Conservation (phyloP, 2,329 filamentous ascomycete genomes). For the Trichoderma citrinoviride region DNA sequence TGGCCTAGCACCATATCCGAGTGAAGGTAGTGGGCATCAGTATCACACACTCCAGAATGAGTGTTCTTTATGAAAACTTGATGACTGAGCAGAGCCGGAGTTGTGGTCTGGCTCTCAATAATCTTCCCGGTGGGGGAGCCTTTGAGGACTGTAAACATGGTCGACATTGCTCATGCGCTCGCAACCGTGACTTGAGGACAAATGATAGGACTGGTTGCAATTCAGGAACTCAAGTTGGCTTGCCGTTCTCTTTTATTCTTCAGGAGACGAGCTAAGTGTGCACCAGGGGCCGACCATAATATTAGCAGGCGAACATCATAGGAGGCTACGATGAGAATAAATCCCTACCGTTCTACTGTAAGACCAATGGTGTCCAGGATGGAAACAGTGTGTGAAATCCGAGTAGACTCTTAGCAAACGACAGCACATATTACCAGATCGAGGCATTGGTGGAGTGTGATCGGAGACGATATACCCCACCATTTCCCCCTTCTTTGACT, state of each 20-base stretch:
- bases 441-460: background rate
- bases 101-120: background rate
- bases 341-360: too few relatives aligned
- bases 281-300: too few relatives aligned
- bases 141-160: conserved; percentile 4
- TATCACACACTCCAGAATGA: background rate
- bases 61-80: conserved; percentile 4
- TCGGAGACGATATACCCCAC: background rate
- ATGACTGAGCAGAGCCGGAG: background rate
- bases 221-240: too few relatives aligned
- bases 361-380: too few relatives aligned
- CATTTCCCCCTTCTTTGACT: too few relatives aligned
- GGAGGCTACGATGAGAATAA: too few relatives aligned
- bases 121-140: background rate
- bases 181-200: too few relatives aligned
- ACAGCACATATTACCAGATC: background rate
- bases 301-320: too few relatives aligned
- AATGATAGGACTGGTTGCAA: background rate
- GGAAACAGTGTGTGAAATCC: too few relatives aligned
- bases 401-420: background rate
- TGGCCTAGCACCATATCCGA: background rate
- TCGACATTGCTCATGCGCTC: background rate
- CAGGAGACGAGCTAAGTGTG: background rate
- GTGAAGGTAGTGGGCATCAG: background rate
- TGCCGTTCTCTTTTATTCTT: background rate